These are phyloP conservation scores for Globisporangium middletonii DNA, from an alignment of 352 stramenopile species.

Conservation along the genomic window DNA sequence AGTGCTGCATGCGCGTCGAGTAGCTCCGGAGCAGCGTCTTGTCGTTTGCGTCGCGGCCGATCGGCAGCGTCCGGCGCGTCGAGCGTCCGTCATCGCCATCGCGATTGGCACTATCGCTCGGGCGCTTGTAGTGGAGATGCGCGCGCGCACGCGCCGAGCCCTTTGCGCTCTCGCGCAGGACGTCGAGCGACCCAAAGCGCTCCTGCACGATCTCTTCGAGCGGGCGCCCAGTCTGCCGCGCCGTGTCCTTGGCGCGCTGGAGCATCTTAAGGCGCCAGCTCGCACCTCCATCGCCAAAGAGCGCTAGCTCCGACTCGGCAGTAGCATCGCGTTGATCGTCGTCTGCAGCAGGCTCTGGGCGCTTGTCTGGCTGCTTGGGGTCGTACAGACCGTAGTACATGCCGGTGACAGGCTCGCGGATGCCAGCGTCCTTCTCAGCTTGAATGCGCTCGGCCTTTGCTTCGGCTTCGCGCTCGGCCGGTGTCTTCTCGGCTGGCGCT, in stretches of 20 bases:
- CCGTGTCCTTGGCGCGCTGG: slow-evolving; percentile 56
- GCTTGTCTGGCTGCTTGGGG: slow-evolving; percentile 60
- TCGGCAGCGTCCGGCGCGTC: slow-evolving; percentile 19
- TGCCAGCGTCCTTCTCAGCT: slow-evolving; percentile 65
- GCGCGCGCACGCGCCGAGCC: slow-evolving; percentile 44
- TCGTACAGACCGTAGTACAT: slow-evolving; percentile 81
- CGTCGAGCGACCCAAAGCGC: slow-evolving; percentile 48
- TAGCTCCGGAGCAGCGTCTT: slow-evolving; percentile 56
- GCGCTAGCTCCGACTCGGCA: slow-evolving; percentile 14
- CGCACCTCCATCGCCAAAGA: slow-evolving; percentile 68
- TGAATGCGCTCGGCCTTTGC: slow-evolving; percentile 57
- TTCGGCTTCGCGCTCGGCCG: slow-evolving; percentile 30
- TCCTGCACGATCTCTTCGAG: slow-evolving; percentile 61
- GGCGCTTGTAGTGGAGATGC: slow-evolving; percentile 68
- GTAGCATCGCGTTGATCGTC: slow-evolving; percentile 7
- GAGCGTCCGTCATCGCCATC: background rate
- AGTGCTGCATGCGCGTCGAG: slow-evolving; percentile 49
- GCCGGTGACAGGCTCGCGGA: slow-evolving; percentile 69
- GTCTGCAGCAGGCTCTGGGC: slow-evolving; percentile 13
- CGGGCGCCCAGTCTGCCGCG: slow-evolving; percentile 36
- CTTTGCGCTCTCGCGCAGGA: slow-evolving; percentile 42
- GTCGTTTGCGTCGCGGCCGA: slow-evolving; percentile 56
- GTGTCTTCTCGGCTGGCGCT: slow-evolving; percentile 28
- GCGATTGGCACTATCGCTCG: slow-evolving; percentile 16
- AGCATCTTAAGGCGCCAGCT: slow-evolving; percentile 86